Percentiles rank a stretch among this genome's conserved stretches.
phyloP scores from a whole-genome alignment of 2,329 filamentous ascomycete genomes.

The Neobulgaria alba region DNA sequence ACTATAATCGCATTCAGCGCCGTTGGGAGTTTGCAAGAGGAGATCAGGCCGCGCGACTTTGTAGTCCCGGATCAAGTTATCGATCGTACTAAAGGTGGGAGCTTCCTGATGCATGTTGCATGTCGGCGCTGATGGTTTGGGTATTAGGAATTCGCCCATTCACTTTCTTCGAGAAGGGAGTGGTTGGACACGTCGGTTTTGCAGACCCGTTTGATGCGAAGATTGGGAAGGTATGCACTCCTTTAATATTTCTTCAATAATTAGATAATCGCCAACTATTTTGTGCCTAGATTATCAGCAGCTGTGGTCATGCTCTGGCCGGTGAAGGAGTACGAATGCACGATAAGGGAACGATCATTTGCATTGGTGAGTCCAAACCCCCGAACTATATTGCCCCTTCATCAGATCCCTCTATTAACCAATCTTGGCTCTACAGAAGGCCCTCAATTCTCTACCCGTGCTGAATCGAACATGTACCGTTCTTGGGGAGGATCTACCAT shows the following conservation, averaged over 20 bases:
- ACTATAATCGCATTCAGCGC: constrained; percentile 91
- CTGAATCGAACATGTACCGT: constrained; percentile 92
- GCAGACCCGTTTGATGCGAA: constrained; percentile 86
- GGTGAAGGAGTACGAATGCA: constrained; percentile 82
- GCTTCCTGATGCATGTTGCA: neutral
- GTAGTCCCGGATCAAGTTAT: constrained; percentile 94
- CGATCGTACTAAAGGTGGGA: constrained; percentile 76
- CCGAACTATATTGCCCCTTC: no score
- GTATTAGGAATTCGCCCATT: constrained; percentile 64
- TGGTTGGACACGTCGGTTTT: constrained; percentile 91
- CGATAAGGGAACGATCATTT: constrained; percentile 75
- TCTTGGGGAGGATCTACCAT: constrained; percentile 90
- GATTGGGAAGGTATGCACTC: constrained; percentile 46
- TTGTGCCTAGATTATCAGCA: constrained; percentile 50
- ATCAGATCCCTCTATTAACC: constrained; percentile 2
- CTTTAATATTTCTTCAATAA: neutral
- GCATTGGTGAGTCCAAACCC: constrained; percentile 61
- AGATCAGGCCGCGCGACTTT: constrained; percentile 93
- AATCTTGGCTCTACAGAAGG: constrained; percentile 54
- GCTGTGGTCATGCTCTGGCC: constrained; percentile 65
- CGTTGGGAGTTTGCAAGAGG: constrained; percentile 84
- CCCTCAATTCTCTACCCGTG: constrained; percentile 94
- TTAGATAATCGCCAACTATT: neutral
- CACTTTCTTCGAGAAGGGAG: constrained; percentile 88
- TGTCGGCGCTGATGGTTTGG: neutral